Conservation (phyloP, 225 moss, liverwort and hornwort genomes). For the Antitrichia curtipendula region DNA sequence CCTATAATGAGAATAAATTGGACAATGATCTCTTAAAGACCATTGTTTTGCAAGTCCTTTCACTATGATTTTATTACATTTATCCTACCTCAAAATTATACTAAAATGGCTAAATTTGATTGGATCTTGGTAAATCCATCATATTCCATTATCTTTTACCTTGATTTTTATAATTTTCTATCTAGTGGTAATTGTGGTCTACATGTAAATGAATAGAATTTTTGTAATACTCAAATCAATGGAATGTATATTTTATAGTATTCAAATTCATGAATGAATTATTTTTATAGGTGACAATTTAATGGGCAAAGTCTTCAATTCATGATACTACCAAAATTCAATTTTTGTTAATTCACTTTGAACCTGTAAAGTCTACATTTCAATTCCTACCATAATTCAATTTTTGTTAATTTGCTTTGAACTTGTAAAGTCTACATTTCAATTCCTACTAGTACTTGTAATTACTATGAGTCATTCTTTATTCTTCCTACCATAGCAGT, state of each 20-base stretch:
- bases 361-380: not conserved
- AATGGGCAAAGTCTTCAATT: not conserved
- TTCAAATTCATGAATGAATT: not conserved
- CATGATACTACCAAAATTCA: not conserved
- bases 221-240: not conserved
- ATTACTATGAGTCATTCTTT: not conserved
- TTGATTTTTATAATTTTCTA: not conserved
- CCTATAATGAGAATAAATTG: not conserved
- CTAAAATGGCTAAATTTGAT: not conserved
- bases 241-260: not conserved
- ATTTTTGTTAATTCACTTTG: not conserved
- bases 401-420: not conserved
- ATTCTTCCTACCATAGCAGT: not conserved
- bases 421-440: not conserved
- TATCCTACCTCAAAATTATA: not conserved
- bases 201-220: not conserved
- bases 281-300: not conserved
- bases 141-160: not conserved
- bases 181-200: not conserved
- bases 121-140: not conserved
- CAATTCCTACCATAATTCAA: not conserved
- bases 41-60: not conserved
- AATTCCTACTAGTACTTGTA: not conserved
- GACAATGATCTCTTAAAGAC: not conserved
- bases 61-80: not conserved